These are phyloP conservation scores for Metschnikowia cubensis DNA, from an alignment of 805 yeast genomes.

Conservation along the genomic window DNA sequence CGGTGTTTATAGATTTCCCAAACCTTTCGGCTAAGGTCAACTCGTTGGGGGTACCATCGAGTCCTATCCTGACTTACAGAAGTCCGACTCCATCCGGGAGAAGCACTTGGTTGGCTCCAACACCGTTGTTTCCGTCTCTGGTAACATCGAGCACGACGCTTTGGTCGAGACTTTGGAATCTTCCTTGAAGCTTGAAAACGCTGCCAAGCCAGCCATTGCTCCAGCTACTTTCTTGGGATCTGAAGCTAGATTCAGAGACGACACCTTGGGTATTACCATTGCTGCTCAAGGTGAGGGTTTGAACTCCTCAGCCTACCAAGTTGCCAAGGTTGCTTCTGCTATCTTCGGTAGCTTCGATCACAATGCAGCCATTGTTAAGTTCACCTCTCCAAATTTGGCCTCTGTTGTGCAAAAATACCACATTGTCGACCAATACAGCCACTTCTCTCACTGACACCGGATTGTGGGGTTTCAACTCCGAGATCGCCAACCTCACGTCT, in stretches of 20 bases:
- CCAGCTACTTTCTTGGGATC: slow-evolving; percentile 76
- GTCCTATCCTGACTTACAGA: slow-evolving; percentile 52
- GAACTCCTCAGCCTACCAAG: slow-evolving; percentile 59
- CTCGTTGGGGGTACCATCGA: slow-evolving; percentile 78
- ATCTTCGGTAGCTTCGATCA: slow-evolving; percentile 53
- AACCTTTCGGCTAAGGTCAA: too few species aligned
- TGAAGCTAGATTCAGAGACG: slow-evolving; percentile 85
- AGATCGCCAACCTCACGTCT: slow-evolving; percentile 52
- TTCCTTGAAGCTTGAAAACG: slow-evolving; percentile 46
- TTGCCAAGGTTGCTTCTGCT: slow-evolving; percentile 70
- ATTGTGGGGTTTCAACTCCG: slow-evolving; percentile 77
- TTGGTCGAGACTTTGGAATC: slow-evolving; percentile 63
- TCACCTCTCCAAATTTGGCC: slow-evolving; percentile 63
- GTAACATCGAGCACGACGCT: slow-evolving; percentile 66
- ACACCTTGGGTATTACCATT: slow-evolving; percentile 71
- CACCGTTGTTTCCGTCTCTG: slow-evolving; percentile 65
- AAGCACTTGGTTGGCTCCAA: slow-evolving; percentile 61
- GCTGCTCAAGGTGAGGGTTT: slow-evolving; percentile 71
- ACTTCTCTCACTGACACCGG: slow-evolving; percentile 74
- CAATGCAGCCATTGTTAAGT: slow-evolving; percentile 46
- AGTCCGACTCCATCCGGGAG: slow-evolving; percentile 54
- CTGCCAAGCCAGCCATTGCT: slow-evolving; percentile 44
- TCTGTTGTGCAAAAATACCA: slow-evolving; percentile 67
- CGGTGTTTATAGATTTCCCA: too few species aligned
- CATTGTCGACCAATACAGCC: slow-evolving; percentile 65